Evolutionary conservation across 2,329 filamentous ascomycete genomes (phyloP), one percentile per base, ranked within the genome.

Genomic region (Leptographium radiaticola): DNA sequence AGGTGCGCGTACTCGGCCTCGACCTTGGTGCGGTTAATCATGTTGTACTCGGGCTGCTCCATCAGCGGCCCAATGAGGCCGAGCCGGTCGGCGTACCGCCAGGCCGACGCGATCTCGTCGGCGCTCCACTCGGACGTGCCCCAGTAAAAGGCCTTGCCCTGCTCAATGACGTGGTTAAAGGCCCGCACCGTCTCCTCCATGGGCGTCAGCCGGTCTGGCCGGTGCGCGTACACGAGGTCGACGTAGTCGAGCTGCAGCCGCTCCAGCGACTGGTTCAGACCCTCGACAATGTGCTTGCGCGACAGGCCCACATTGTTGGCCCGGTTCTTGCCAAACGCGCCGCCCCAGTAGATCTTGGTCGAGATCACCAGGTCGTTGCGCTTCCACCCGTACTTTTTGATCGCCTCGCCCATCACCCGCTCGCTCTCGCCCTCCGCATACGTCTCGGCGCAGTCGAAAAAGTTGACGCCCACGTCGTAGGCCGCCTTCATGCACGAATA

Each of bases 81-180:
- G 13, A 85, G 71, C 57, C 74, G 73, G 56, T 81, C 76, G 16
- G 83, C 80, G 57, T 70, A 78, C 65, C 57, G 77, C 66, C 78
- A 79, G 1, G 83, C 83, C 57, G 79, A 73, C 10, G 77, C 74
- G 61, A 86, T 85, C 69, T 86, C 81, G 59, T 80, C 76, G 25
- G 83, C 81, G 55, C 72, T 74, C 83, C 83, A 86, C 66, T 86
- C 81, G 2, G 80, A 84, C 1, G 83, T 86, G 43, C 82, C 83
- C 83, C 83, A 86, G 71, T 86, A 86, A 59, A 86, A 75, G 1
- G 81, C 80, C 69, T 84, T 81, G 54, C 84, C 79, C 78, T 68
- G 81, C 80, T 68, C 79, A 59, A 70, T 77, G 57, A 67, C 66
- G 63, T 70, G 70, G 60, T 66, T 74, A 65, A 70, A 75, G 56